Evolutionary conservation across 768 basidiomycete genomes (phyloP).

Genomic region (Hericium coralloides): DNA sequence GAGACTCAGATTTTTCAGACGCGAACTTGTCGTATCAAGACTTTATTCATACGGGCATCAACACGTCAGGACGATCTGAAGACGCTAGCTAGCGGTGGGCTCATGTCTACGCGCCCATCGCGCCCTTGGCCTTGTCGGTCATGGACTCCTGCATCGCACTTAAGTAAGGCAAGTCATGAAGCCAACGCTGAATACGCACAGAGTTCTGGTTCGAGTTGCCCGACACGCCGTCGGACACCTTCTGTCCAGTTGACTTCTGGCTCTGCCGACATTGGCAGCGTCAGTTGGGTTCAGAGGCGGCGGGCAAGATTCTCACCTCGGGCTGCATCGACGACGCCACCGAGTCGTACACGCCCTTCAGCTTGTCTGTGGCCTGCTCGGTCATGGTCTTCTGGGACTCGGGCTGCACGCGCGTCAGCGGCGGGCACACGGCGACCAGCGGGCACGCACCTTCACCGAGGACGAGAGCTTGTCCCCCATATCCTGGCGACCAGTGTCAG

Average conservation of each 20-base stretch:
- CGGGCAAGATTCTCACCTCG: constrained; percentile 24
- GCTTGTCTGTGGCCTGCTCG: constrained; percentile 40
- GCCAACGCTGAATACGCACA: constrained; percentile 17
- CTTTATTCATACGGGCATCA: not conserved
- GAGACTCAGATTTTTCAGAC: not conserved
- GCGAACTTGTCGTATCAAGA: not conserved
- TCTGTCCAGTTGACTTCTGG: constrained; percentile 45
- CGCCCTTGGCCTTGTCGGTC: not conserved
- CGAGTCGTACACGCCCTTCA: constrained; percentile 41
- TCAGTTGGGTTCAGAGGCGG: not conserved
- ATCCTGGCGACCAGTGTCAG: constrained; percentile 48
- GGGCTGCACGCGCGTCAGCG: constrained; percentile 28
- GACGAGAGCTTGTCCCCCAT: constrained; percentile 48
- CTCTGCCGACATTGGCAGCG: constrained; percentile 21
- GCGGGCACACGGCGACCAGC: not conserved
- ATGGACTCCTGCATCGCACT: not conserved
- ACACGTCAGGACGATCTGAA: not conserved
- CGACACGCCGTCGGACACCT: constrained; percentile 37
- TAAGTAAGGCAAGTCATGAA: not conserved
- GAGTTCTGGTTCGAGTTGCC: constrained; percentile 40
- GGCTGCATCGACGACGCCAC: constrained; percentile 40
- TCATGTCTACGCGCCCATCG: not conserved
- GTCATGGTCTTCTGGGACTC: constrained; percentile 48
- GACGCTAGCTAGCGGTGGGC: not conserved
- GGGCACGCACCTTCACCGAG: constrained; percentile 36